A percentile compares a stretch with the other conserved stretches of the same genome.
Conservation (phyloP, 805 yeast genomes). For the Cyberlindnera meyerae region DNA sequence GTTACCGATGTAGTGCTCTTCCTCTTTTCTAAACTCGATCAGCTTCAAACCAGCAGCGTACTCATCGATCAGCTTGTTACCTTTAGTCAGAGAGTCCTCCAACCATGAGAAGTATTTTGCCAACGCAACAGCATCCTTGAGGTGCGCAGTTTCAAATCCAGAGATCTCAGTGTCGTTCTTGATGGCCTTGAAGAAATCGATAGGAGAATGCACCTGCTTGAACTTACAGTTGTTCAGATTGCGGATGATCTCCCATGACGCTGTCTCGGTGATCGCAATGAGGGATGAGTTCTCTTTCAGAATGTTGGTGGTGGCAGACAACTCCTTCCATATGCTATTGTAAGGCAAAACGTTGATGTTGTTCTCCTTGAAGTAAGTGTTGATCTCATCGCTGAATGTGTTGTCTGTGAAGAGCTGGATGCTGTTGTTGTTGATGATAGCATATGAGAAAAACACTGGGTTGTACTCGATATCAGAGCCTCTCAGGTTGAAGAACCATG, state of each 20-base stretch:
- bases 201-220: slow-evolving; percentile 49
- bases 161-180: slow-evolving; percentile 70
- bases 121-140: slow-evolving; percentile 77
- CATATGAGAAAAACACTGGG: slow-evolving; percentile 77
- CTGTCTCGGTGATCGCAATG: slow-evolving; percentile 48
- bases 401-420: slow-evolving; percentile 53
- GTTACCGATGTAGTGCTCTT: slow-evolving; percentile 56
- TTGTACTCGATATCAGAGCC: slow-evolving; percentile 78
- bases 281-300: slow-evolving; percentile 20
- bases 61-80: slow-evolving; percentile 49
- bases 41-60: slow-evolving; percentile 61
- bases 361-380: slow-evolving; percentile 37
- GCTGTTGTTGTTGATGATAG: slow-evolving; percentile 39
- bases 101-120: slow-evolving; percentile 80
- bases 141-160: slow-evolving; percentile 73
- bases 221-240: slow-evolving; percentile 39
- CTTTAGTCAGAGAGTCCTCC: slow-evolving; percentile 46
- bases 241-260: slow-evolving; percentile 66
- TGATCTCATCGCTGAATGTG: slow-evolving; percentile 33
- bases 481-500: slow-evolving; percentile 85
- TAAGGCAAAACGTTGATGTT: slow-evolving; percentile 51
- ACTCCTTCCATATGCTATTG: slow-evolving; percentile 52
- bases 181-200: slow-evolving; percentile 63
- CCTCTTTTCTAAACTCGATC: slow-evolving; percentile 46
- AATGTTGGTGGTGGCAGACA: slow-evolving; percentile 28